phyloP scores from a whole-genome alignment of 2,329 filamentous ascomycete species.

The Periconia sp. region DNA sequence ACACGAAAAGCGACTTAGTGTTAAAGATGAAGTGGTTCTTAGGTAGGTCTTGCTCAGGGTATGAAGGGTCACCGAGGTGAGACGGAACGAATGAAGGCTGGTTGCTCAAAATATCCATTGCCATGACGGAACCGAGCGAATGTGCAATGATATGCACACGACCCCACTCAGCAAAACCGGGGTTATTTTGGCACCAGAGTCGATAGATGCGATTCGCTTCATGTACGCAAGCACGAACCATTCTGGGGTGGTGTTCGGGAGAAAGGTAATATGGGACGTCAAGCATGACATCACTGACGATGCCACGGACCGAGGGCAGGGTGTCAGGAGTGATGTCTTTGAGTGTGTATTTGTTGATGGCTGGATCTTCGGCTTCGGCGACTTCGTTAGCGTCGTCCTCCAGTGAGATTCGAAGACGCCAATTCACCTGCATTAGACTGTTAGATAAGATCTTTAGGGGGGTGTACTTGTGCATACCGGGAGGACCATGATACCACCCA shows the following conservation, averaged over 20 bases:
- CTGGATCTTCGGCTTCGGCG: slow-evolving; percentile 61
- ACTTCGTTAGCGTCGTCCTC: slow-evolving; percentile 70
- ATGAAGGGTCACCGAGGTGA: slow-evolving; percentile 39
- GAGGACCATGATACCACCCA: slow-evolving; percentile 90
- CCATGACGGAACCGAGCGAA: slow-evolving; percentile 93
- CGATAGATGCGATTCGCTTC: slow-evolving; percentile 97
- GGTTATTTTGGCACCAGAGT: slow-evolving; percentile 93
- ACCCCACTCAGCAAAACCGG: slow-evolving; percentile 78
- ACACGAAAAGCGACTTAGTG: slow-evolving; percentile 86
- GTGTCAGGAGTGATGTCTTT: slow-evolving; percentile 92
- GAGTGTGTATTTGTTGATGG: slow-evolving; percentile 69
- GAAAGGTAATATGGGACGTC: slow-evolving; percentile 98
- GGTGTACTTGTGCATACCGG: slow-evolving; percentile 55
- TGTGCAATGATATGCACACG: slow-evolving; percentile 92
- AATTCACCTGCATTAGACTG: slow-evolving; percentile 68
- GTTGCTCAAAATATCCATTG: slow-evolving; percentile 85
- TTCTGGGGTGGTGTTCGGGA: slow-evolving; percentile 85
- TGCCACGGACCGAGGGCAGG: slow-evolving; percentile 85
- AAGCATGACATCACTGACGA: slow-evolving; percentile 97
- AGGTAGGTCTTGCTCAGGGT: slow-evolving; percentile 56
- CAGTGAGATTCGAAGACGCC: slow-evolving; percentile 86
- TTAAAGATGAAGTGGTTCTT: slow-evolving; percentile 80
- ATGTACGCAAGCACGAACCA: slow-evolving; percentile 85
- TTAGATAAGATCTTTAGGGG: not conserved
- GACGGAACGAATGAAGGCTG: slow-evolving; percentile 76